Base-by-base conservation (phyloP, 2,329 filamentous ascomycete genomes). In the Alternaria atra region DNA sequence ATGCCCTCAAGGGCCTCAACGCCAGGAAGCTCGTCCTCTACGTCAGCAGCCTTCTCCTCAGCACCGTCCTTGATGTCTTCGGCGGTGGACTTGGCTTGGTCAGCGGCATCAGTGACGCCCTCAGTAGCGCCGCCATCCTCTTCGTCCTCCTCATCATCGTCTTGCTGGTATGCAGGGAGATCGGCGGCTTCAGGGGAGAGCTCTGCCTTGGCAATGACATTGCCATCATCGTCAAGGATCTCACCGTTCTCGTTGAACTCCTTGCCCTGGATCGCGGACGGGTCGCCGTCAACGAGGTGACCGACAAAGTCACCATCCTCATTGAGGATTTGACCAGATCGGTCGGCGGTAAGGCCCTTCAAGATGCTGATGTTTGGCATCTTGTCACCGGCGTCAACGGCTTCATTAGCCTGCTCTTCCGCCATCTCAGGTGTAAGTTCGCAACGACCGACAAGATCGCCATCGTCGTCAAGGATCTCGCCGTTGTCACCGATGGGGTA, bases 401-500 rank as follows among this genome's bases (percentile, higher is more conserved):
- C 78, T 39, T 80, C 69, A 42, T 78, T 69, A 27, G 80, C 67
- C 58, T 83, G 80, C 55, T 80, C 76, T 63, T 82, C 77, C 48
- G 77, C 76, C 43, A 77, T 73, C 37, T 84, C 82, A 13, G 83
- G 82, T 17, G 82, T 76, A 34, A 84, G 77, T 63, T 85, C 84
- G 53, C 83, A 81, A 57, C 84, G 83, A 52, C 85, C 85, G 48
- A 87, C 83, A 25, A 86, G 81, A 64, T 85, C 82, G 25, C 84
- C 85, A 61, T 85, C 82, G 42, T 86, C 83, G 59, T 86, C 83
- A 25, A 86, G 80, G 30, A 87, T 86, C 67, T 86, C 84, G 58
- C 85, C 85, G 13, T 85, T 79, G 37, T 85, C 81, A 58, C 84
- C 84, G 59, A 85, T 84, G 15, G 77, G 78, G 70, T 85, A 85